phyloP scores from a whole-genome alignment of 1,139 yeast species.

The Yamadazyma diospyri region DNA sequence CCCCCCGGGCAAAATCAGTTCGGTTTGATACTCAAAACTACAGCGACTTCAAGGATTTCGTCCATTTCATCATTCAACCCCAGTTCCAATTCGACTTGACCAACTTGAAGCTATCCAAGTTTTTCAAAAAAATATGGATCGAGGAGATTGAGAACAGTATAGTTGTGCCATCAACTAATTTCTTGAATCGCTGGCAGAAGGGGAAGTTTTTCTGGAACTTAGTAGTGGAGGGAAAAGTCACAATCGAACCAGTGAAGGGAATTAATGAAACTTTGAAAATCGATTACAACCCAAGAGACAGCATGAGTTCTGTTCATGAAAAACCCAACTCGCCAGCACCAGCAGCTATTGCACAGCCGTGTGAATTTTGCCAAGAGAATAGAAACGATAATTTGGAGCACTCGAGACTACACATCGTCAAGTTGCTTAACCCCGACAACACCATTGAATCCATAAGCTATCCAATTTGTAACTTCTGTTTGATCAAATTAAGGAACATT shows the following conservation, averaged over 20 bases:
- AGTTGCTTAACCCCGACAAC: slow-evolving; percentile 30
- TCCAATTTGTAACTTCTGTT: slow-evolving; percentile 83
- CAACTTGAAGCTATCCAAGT: slow-evolving; percentile 51
- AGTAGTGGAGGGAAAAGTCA: slow-evolving; percentile 75
- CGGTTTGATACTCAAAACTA: slow-evolving; percentile 54
- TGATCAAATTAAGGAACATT: slow-evolving; percentile 71
- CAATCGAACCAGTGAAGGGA: slow-evolving; percentile 85
- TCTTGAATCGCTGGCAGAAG: slow-evolving; percentile 45
- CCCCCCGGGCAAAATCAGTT: slow-evolving; percentile 56
- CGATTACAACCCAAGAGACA: slow-evolving; percentile 16
- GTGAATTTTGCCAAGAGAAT: slow-evolving; percentile 79
- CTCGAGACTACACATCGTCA: slow-evolving; percentile 71
- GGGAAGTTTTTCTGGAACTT: slow-evolving; percentile 57
- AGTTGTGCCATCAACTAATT: slow-evolving; percentile 32
- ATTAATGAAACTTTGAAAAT: slow-evolving; percentile 66
- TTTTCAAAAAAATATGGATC: slow-evolving; percentile 59
- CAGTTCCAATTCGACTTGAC: slow-evolving; percentile 37
- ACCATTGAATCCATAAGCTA: slow-evolving; percentile 36
- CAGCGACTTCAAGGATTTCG: slow-evolving; percentile 41
- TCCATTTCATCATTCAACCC: slow-evolving; percentile 31
- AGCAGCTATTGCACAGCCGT: slow-evolving; percentile 69
- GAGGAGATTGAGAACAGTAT: slow-evolving; percentile 78
- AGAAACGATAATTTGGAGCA: slow-evolving; percentile 69
- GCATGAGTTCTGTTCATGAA: neutral
- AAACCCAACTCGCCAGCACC: slow-evolving; percentile 35